Evolutionary conservation across 805 yeast genomes (phyloP).

Genomic region (Yarrowia osloensis): DNA sequence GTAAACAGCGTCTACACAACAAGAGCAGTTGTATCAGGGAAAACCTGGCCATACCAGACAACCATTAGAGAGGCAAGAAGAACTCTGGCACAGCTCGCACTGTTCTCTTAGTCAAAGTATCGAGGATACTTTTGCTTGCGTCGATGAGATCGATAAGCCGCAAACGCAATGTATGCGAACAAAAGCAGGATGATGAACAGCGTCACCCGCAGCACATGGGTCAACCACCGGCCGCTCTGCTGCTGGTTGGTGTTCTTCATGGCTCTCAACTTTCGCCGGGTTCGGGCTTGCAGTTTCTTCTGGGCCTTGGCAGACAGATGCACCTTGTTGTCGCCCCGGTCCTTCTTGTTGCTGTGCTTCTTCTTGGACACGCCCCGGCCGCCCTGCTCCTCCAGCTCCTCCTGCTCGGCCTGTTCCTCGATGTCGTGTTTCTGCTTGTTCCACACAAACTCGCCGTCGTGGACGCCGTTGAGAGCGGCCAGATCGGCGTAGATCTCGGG

Average conservation of each 20-base stretch:
- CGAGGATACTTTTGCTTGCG: constrained; percentile 23
- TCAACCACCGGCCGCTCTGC: constrained; percentile 9
- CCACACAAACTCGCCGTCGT: constrained; percentile 31
- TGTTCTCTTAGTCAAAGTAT: constrained; percentile 3
- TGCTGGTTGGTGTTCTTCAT: neutral
- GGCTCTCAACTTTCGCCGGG: neutral
- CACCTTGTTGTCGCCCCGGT: neutral
- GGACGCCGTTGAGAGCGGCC: constrained; percentile 8
- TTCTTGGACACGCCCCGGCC: neutral
- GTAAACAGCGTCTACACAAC: too few relatives aligned
- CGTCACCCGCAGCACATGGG: neutral
- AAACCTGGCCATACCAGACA: too few relatives aligned
- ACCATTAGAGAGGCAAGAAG: too few relatives aligned
- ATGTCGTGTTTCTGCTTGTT: constrained; percentile 30
- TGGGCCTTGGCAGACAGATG: constrained; percentile 11
- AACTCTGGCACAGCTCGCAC: too few relatives aligned
- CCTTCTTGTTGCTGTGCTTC: constrained; percentile 8
- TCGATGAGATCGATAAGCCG: constrained; percentile 1
- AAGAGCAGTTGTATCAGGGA: too few relatives aligned
- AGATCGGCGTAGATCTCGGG: constrained; percentile 24
- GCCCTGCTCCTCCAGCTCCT: constrained; percentile 10
- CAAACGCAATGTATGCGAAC: constrained; percentile 21
- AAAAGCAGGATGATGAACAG: constrained; percentile 20
- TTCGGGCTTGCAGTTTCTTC: constrained; percentile 25
- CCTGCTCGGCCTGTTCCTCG: constrained; percentile 13